Base-by-base conservation (phyloP, 2,329 filamentous ascomycete species). In the Pyrenochaeta sp. region DNA sequence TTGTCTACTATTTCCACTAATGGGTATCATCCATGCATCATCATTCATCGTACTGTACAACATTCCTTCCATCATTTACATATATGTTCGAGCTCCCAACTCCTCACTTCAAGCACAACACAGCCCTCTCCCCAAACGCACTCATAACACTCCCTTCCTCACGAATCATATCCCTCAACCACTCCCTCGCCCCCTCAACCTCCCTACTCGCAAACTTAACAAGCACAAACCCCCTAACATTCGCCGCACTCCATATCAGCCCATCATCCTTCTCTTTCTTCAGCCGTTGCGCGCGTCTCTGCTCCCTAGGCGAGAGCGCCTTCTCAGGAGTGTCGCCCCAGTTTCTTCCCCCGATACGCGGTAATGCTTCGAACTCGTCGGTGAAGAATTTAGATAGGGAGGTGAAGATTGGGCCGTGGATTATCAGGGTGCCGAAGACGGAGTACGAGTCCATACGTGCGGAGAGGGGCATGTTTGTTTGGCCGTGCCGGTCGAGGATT, bases 191-290 rank as follows among this genome's bases (percentile, higher is more conserved):
- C 27, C 89, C 90, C 75, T 98, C 93, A 25, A 97, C 90, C 44
- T 89, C 90, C 53, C 83, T 84, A 1, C 93, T 91, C 1, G 91
- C 92, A 75, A 98, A 96, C 76, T 98, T 98, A 66, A 98, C 90
- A 27, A 97, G 84, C 3, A 95, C 90, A 71, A 94, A 97, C 3
- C 92, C 73, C n/a, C 76, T 61, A 15, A 78, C 72, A 50, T 73
- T 72, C 2, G 76, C 76, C 10, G 75, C 74, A 53, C 75, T 78
- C 76, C 76, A 78, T 6, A 78, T 62, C 30, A 78, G 50, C 6
- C 71, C 72, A 50, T 77, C 72, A 0, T 8, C 46, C 19, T 60
- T 83, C 75, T 95, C 91, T 71, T 83, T 81, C 53, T 77, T 72
- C 22, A 90, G 80, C 59, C 90, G 84, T 50, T 72, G 72, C 28